A percentile compares a stretch with the other conserved stretches of the same genome.
phyloP scores from a whole-genome alignment of 2,329 filamentous ascomycete species.

The Calonectria crousiana region DNA sequence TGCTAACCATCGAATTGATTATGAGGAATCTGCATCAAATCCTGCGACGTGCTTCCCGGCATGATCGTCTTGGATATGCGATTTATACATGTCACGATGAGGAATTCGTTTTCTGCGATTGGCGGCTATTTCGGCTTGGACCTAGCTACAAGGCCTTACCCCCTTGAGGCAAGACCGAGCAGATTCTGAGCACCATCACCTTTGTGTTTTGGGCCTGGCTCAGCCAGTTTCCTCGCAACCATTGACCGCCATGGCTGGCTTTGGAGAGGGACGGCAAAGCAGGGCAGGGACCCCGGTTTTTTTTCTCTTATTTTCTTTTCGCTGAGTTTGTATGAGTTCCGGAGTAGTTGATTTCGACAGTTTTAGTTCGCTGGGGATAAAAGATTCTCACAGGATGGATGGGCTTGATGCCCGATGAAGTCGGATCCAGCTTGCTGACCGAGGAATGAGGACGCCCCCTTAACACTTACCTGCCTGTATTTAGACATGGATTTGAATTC shows the following conservation, averaged over 20 bases:
- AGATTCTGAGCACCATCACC: background rate
- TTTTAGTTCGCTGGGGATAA: constrained; percentile 33
- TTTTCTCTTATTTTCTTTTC: constrained; percentile 17
- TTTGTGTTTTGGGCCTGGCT: constrained; percentile 10
- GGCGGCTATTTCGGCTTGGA: background rate
- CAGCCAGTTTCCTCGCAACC: background rate
- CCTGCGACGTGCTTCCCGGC: constrained; percentile 22
- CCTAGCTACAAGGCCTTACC: background rate
- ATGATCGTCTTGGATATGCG: constrained; percentile 32
- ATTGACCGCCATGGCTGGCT: background rate
- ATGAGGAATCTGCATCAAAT: constrained; percentile 28
- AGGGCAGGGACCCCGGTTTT: constrained; percentile 6
- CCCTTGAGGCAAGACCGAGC: background rate
- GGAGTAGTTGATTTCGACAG: constrained; percentile 37
- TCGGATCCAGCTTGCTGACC: constrained; percentile 32
- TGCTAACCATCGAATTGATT: constrained; percentile 20
- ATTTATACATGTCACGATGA: constrained; percentile 22
- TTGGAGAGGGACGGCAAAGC: background rate
- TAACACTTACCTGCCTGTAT: constrained; percentile 33
- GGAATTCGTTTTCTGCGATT: constrained; percentile 16
- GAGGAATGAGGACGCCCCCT: constrained; percentile 29
- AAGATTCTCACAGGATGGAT: constrained; percentile 31
- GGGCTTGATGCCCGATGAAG: constrained; percentile 22
- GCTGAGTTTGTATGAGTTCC: constrained; percentile 43
- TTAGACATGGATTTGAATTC: constrained; percentile 40